Evolutionary conservation across 768 basidiomycete genomes (phyloP).

Genomic region (Boletus fagicola): DNA sequence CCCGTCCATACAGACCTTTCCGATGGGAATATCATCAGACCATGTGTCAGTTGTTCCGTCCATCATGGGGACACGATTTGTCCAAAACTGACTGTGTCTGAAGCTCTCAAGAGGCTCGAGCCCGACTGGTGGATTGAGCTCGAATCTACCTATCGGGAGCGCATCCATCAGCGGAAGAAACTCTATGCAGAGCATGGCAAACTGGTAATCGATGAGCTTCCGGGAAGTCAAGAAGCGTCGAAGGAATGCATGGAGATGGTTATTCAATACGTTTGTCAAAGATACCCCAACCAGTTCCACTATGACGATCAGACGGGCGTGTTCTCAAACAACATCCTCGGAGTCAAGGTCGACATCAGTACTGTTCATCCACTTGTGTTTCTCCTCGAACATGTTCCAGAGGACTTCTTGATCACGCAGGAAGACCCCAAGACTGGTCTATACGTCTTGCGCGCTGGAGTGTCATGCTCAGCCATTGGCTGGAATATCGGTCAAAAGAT

Average conservation of each 20-base stretch:
- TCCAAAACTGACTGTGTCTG: background rate
- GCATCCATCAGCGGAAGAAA: conserved; percentile 42
- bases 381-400: conserved; percentile 50
- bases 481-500: conserved; percentile 51
- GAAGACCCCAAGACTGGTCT: conserved; percentile 42
- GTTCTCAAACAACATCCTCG: conserved; percentile 46
- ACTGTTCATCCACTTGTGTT: conserved; percentile 39
- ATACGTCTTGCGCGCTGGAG: conserved; percentile 45
- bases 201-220: conserved; percentile 43
- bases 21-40: conserved; percentile 56
- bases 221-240: conserved; percentile 49
- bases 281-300: conserved; percentile 55
- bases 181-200: conserved; percentile 41
- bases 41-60: conserved; percentile 43
- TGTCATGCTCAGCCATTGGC: conserved; percentile 47
- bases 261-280: conserved; percentile 52
- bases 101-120: conserved; percentile 48
- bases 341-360: conserved; percentile 27
- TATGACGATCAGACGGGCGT: conserved; percentile 34
- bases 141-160: conserved; percentile 47
- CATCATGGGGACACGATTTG: background rate
- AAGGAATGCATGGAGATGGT: conserved; percentile 55
- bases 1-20: conserved; percentile 56
- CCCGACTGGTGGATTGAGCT: conserved; percentile 59
- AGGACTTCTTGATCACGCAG: conserved; percentile 48